Evolutionary conservation across 2,329 filamentous ascomycete genomes (phyloP), one percentile per base, ranked within the genome.

Genomic region (Chrysosphaeria jannelii): DNA sequence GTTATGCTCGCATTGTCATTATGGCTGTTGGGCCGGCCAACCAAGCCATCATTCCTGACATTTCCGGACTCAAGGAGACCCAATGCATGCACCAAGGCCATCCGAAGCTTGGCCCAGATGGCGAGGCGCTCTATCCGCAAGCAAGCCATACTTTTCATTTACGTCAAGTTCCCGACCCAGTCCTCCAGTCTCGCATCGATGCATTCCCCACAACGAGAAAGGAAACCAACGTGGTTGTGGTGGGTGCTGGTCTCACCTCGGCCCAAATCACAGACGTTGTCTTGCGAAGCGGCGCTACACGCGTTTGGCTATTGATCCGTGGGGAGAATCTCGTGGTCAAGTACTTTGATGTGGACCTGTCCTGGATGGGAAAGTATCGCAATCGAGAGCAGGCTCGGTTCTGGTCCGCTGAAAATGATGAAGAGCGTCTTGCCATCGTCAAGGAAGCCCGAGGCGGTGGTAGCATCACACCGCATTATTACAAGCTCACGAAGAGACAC

Each of bases 301-400:
- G 62, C 30, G 63, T 79, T 0, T 71, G 56, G 48, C 57, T 71
- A 24, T 36, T 81, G 13, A 64, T 78, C 55, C 53, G 74, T 1
- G 50, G 55, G 0, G 14, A 13, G 17, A 42, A 47, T 0, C 34
- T 24, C 11, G 46, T 48, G 33, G 53, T 75, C 23, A 81, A 81
- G 41, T 64, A 68, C 28, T 81, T 81, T 31, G 74, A 81, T 33
- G 54, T 81, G 13, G 59, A 65, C 27, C 50, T 81, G 2, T 53
- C 58, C 22, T 85, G 74, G 74, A 69, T 81, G 40, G 69, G 67
- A 7, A 81, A 81, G 38, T 81, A 71, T 40, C 63, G 66, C 26
- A 81, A 81, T 37, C 57, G 62, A 25, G 62, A 72, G 32, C 70
- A 79, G 37, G 65, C 71, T 1, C 53, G 54, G 1, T 85, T 79